Conservation (phyloP, 768 basidiomycete species). For the Tricholomella constricta region DNA sequence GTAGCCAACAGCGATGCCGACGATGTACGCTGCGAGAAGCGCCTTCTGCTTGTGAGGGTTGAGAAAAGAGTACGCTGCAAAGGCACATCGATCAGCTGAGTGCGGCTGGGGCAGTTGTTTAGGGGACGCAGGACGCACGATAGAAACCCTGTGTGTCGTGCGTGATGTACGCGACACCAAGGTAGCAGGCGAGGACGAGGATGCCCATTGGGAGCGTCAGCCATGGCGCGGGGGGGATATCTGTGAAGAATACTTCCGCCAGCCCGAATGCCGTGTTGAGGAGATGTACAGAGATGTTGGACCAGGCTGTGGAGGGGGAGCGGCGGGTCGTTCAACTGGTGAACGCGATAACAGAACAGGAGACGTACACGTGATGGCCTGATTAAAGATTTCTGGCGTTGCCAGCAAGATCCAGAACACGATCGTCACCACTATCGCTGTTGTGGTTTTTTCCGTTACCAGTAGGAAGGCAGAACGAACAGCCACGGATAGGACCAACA, state of each 20-base stretch:
- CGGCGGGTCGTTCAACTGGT: no score
- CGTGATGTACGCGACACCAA: constrained; percentile 72
- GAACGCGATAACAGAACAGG: no score
- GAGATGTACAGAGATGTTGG: constrained; percentile 59
- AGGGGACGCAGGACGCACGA: constrained; percentile 40
- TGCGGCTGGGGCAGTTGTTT: not conserved
- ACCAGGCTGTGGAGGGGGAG: constrained; percentile 44
- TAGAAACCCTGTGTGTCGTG: constrained; percentile 63
- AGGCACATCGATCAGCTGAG: not conserved
- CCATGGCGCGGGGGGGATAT: constrained; percentile 56
- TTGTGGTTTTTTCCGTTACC: not conserved
- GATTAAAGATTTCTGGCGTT: constrained; percentile 40
- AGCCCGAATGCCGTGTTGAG: constrained; percentile 60
- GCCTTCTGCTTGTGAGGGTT: constrained; percentile 46
- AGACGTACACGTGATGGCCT: constrained; percentile 39
- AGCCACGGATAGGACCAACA: not conserved
- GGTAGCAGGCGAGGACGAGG: constrained; percentile 53
- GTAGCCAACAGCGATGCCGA: constrained; percentile 58
- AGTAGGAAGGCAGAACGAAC: not conserved
- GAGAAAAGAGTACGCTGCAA: constrained; percentile 65
- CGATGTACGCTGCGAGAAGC: constrained; percentile 59
- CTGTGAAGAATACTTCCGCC: constrained; percentile 59
- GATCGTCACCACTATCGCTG: constrained; percentile 65
- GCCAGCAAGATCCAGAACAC: constrained; percentile 65
- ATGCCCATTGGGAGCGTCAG: constrained; percentile 46